Percentiles rank a stretch among this genome's conserved stretches.
Evolutionary conservation across 2,329 filamentous ascomycete species (phyloP).

Genomic region (Elsinoe australis): DNA sequence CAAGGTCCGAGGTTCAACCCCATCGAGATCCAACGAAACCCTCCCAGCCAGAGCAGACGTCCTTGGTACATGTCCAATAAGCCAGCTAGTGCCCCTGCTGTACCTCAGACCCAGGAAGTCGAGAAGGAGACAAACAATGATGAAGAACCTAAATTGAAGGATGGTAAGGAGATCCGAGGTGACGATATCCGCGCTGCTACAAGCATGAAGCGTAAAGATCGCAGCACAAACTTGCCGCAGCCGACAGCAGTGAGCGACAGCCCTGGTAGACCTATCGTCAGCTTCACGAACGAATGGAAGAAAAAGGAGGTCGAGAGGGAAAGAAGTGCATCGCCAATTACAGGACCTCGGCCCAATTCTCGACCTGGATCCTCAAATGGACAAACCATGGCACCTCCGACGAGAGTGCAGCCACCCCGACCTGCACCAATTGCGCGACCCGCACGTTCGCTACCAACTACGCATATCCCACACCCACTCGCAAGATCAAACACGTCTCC

Average conservation of each 20-base stretch:
- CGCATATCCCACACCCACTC: constrained; percentile 31
- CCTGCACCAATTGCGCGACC: neutral
- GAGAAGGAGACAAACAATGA: constrained; percentile 36
- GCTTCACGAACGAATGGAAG: constrained; percentile 82
- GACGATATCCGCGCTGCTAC: constrained; percentile 88
- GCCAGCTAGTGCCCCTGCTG: constrained; percentile 22
- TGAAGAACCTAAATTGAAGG: constrained; percentile 51
- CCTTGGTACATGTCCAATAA: constrained; percentile 68
- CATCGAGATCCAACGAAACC: constrained; percentile 76
- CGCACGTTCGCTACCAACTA: constrained; percentile 38
- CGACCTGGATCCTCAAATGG: neutral
- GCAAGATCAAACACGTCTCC: constrained; percentile 14
- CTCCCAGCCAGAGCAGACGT: constrained; percentile 74
- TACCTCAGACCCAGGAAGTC: constrained; percentile 29
- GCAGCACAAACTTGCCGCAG: constrained; percentile 77
- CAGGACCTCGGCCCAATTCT: neutral
- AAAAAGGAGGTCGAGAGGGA: constrained; percentile 66
- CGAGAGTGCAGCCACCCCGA: neutral
- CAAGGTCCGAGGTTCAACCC: constrained; percentile 35
- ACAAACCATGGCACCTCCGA: neutral
- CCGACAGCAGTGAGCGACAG: constrained; percentile 86
- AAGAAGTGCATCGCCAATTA: constrained; percentile 29
- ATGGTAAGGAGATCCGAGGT: constrained; percentile 73
- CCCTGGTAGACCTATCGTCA: constrained; percentile 89
- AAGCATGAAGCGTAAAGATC: constrained; percentile 77